Conservation (phyloP, 2,329 filamentous ascomycete genomes). For the Cladosporium sp. region DNA sequence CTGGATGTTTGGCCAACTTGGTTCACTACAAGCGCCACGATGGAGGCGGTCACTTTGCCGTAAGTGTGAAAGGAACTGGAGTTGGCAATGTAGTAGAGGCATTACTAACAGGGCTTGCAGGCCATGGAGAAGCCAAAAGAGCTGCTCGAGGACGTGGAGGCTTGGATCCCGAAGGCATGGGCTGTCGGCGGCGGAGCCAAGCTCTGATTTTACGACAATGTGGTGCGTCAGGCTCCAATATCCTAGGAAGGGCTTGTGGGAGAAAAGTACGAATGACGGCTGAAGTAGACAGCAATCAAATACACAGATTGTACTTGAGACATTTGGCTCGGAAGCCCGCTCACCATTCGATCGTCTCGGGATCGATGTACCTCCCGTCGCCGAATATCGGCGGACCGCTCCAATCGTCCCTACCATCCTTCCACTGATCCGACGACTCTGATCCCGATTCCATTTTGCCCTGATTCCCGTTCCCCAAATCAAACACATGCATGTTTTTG, state of each 20-base stretch:
- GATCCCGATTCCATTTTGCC: neutral
- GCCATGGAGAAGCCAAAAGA: constrained; percentile 32
- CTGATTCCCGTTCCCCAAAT: neutral
- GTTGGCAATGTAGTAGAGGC: neutral
- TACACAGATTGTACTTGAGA: neutral
- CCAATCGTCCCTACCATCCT: constrained; percentile 3
- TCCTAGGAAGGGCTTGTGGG: neutral
- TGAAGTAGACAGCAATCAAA: neutral
- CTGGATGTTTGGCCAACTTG: constrained; percentile 30
- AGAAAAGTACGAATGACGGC: neutral
- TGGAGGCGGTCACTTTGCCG: constrained; percentile 35
- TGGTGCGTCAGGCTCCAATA: neutral
- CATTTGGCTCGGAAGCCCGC: neutral
- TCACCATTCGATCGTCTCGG: neutral
- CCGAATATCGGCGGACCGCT: neutral
- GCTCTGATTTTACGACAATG: neutral
- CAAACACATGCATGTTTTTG: neutral
- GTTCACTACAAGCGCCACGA: constrained; percentile 35
- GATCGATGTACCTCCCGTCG: neutral
- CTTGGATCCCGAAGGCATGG: constrained; percentile 28
- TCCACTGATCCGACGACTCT: neutral
- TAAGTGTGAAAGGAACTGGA: constrained; percentile 16
- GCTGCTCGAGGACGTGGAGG: constrained; percentile 30
- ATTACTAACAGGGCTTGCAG: constrained; percentile 11
- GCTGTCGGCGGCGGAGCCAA: constrained; percentile 11